Percentiles rank a stretch among this genome's conserved stretches.
phyloP scores from a whole-genome alignment of 1,284 basidiomycete species.

The Ustilago lituana region DNA sequence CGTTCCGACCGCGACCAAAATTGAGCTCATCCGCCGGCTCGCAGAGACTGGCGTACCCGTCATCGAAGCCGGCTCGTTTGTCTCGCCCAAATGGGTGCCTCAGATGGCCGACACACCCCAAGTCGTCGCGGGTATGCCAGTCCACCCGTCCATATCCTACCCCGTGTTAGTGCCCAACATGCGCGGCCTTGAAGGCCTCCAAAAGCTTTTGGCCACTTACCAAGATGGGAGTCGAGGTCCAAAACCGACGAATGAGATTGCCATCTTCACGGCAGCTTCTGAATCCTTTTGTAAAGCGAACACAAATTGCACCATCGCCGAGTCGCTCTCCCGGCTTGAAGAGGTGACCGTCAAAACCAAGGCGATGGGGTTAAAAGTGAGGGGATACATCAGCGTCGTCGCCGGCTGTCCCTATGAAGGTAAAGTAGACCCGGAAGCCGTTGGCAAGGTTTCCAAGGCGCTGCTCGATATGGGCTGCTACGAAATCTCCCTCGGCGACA shows the following conservation, averaged over 20 bases:
- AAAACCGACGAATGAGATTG: slow-evolving; percentile 78
- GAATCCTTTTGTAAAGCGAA: slow-evolving; percentile 85
- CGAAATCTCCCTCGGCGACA: slow-evolving; percentile 90
- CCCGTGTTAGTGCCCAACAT: slow-evolving; percentile 87
- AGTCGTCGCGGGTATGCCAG: slow-evolving; percentile 74
- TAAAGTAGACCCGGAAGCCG: slow-evolving; percentile 75
- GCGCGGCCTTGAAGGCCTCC: slow-evolving; percentile 71
- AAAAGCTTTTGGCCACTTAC: slow-evolving; percentile 21
- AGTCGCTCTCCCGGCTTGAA: slow-evolving; percentile 77
- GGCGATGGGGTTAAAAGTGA: slow-evolving; percentile 76
- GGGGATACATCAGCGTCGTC: slow-evolving; percentile 84
- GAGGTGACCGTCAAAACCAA: slow-evolving; percentile 75
- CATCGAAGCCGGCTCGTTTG: slow-evolving; percentile 91
- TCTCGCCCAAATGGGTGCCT: slow-evolving; percentile 82
- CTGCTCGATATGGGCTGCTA: slow-evolving; percentile 91
- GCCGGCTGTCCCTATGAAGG: slow-evolving; percentile 84
- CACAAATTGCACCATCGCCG: slow-evolving; percentile 79
- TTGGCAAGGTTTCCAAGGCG: slow-evolving; percentile 77
- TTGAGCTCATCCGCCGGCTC: slow-evolving; percentile 82
- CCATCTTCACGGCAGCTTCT: slow-evolving; percentile 88
- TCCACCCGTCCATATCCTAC: slow-evolving; percentile 74
- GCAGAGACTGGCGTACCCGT: slow-evolving; percentile 76
- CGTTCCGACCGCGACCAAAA: slow-evolving; percentile 80
- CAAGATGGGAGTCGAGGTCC: neutral
- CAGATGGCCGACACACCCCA: slow-evolving; percentile 54